Base-by-base conservation (phyloP, 768 basidiomycete species). In the Boletus pseudopeckii region DNA sequence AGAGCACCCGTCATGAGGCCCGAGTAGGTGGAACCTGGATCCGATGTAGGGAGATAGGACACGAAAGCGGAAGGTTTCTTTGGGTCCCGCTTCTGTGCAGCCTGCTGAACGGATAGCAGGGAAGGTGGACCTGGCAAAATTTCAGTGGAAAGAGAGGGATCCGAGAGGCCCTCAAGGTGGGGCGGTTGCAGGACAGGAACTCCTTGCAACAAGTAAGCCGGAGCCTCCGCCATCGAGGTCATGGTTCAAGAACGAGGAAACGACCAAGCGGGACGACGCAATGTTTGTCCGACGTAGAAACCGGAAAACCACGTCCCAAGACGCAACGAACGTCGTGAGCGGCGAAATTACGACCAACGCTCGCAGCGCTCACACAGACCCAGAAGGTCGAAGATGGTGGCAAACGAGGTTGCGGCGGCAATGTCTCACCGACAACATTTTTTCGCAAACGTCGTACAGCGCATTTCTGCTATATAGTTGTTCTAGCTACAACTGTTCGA, bases 21-120 rank as follows among this genome's bases (percentile, higher is more conserved):
- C 68, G 86, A 83, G 76, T 90, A 93, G 24, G 90, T 93, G 63
- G 91, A 86, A 66, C 91, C 90, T 57, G 91, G 91, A 78, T 93
- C 91, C 65, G 84, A 83, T 57, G 82, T 73, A 44, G 90, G 90
- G 67, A 93, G 78, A 77, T 92, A 93, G 57, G 91, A 91, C 72
- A 83, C 77, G 54, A 79, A 72, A 59, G 79, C 74, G 59, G 79
- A 71, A 48, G 86, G 82, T 74, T 92, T 90, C 77, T 80, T 89
- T 65, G 84, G 84, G 76, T 92, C 90, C 68, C 87, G 84, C 75
- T 86, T 88, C 66, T 83, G 78, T 50, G 80, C 76, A 64, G 80
- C 74, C 73, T 88, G 87, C 72, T 85, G 86, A 54, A 84, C 74
- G 63, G 86, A 83, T 59, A 78, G 75, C 57, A 90, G 71, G 59